These are phyloP conservation scores for Cryptococcus hybrid DNA, from an alignment of 1,284 basidiomycete genomes.

Conservation along the genomic window DNA sequence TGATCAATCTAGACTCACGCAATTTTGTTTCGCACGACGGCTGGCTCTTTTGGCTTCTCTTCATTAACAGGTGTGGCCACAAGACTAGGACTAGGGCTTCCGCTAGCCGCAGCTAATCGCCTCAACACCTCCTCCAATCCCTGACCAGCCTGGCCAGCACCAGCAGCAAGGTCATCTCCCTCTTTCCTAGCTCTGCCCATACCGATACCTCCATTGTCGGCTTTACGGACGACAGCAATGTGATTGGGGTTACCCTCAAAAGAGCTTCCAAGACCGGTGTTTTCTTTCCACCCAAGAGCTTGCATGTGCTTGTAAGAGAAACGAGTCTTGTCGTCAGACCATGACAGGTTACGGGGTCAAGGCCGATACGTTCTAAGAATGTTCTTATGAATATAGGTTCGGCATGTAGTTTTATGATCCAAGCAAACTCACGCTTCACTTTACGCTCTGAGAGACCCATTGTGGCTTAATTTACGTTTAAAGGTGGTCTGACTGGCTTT, in stretches of 20 bases:
- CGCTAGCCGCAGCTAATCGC: conserved; percentile 34
- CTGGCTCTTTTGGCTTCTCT: conserved; percentile 17
- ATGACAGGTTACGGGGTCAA: conserved; percentile 50
- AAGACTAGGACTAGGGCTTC: conserved; percentile 13
- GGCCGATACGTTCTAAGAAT: conserved; percentile 43
- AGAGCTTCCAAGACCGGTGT: conserved; percentile 35
- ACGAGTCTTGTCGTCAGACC: conserved; percentile 48
- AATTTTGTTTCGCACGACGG: conserved; percentile 33
- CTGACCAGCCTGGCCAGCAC: conserved; percentile 46
- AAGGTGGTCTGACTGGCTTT: neutral
- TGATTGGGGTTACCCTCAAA: conserved; percentile 46
- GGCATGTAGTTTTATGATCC: neutral
- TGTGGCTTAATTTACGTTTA: conserved; percentile 3
- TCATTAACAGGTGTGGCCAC: conserved; percentile 17
- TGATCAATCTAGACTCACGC: too few relatives aligned
- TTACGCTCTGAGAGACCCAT: conserved; percentile 52
- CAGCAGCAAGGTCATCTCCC: conserved; percentile 40
- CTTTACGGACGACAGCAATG: conserved; percentile 48
- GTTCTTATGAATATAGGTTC: neutral
- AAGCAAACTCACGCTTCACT: conserved; percentile 41
- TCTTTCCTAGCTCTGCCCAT: conserved; percentile 47
- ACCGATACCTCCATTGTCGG: conserved; percentile 51
- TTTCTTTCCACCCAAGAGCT: conserved; percentile 48
- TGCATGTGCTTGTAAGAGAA: conserved; percentile 52
- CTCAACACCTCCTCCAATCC: conserved; percentile 48